phyloP scores from a whole-genome alignment of 139 green algal genomes.

The Ettlia oleoabundans region DNA sequence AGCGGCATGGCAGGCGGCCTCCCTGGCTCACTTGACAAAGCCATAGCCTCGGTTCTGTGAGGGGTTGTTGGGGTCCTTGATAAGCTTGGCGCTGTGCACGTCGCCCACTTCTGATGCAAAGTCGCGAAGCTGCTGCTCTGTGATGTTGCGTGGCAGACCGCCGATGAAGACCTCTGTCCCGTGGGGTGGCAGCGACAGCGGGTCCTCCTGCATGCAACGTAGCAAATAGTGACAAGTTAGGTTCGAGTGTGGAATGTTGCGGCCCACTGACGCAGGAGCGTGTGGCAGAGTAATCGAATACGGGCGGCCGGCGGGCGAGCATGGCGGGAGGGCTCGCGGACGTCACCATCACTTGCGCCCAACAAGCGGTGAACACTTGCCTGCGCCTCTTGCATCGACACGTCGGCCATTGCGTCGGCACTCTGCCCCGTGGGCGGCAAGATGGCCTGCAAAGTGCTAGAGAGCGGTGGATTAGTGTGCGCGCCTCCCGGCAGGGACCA shows the following conservation, averaged over 20 bases:
- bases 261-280: too few species aligned
- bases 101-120: slow-evolving; percentile 55
- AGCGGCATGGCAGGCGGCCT: too few species aligned
- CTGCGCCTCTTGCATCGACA: slow-evolving; percentile 18
- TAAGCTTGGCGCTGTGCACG: slow-evolving; percentile 47
- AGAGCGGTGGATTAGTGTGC: too few species aligned
- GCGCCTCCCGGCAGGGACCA: too few species aligned
- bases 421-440: too few species aligned
- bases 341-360: too few species aligned
- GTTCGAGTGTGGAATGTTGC: too few species aligned
- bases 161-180: slow-evolving; percentile 76
- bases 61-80: slow-evolving; percentile 65
- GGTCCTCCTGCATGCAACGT: slow-evolving; percentile 8
- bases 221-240: neutral
- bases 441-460: too few species aligned
- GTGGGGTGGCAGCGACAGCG: slow-evolving; percentile 40
- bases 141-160: slow-evolving; percentile 67
- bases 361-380: too few species aligned
- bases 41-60: slow-evolving; percentile 80
- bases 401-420: slow-evolving; percentile 23
- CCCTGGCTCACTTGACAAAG: slow-evolving; percentile 78
- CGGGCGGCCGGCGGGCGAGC: too few species aligned
- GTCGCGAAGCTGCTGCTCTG: slow-evolving; percentile 58
- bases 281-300: too few species aligned
- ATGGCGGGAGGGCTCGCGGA: too few species aligned